phyloP scores from a whole-genome alignment of 805 yeast species.

The Cyberlindnera mycetangii region DNA sequence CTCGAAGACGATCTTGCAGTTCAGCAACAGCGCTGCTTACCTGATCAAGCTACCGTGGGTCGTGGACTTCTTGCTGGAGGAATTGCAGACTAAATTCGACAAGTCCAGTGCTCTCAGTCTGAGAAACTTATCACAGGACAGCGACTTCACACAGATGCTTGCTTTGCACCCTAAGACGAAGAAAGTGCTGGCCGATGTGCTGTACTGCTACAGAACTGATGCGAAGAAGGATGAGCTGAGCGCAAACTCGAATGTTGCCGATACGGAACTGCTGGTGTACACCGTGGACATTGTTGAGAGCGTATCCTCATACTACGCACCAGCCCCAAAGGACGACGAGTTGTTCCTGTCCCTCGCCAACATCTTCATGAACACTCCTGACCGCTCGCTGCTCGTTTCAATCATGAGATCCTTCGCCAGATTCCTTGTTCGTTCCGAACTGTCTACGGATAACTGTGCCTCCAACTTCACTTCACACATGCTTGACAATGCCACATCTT shows the following conservation, averaged over 20 bases:
- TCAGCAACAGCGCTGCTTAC: constrained; percentile 23
- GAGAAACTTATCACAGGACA: constrained; percentile 81
- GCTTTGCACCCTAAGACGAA: constrained; percentile 52
- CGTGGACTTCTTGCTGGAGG: constrained; percentile 22
- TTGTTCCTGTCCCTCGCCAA: constrained; percentile 55
- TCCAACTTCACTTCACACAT: constrained; percentile 42
- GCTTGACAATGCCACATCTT: constrained; percentile 55
- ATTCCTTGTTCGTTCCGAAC: constrained; percentile 59
- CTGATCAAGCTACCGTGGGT: constrained; percentile 25
- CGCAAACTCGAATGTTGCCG: constrained; percentile 19
- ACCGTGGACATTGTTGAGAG: constrained; percentile 81
- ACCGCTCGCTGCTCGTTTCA: constrained; percentile 66
- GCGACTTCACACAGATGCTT: constrained; percentile 74
- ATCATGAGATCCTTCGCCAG: constrained; percentile 77
- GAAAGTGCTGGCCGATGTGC: constrained; percentile 40
- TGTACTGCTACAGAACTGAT: constrained; percentile 24
- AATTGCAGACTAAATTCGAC: constrained; percentile 16
- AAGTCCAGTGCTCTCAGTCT: constrained; percentile 46
- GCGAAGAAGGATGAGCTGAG: constrained; percentile 26
- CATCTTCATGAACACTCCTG: constrained; percentile 51
- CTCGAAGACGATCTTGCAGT: constrained; percentile 20
- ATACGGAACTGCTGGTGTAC: constrained; percentile 62
- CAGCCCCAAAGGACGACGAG: constrained; percentile 67
- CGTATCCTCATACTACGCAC: constrained; percentile 76
- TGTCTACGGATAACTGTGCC: constrained; percentile 47